phyloP scores from a whole-genome alignment of 2,329 filamentous ascomycete species.

The Colletotrichum sp. region DNA sequence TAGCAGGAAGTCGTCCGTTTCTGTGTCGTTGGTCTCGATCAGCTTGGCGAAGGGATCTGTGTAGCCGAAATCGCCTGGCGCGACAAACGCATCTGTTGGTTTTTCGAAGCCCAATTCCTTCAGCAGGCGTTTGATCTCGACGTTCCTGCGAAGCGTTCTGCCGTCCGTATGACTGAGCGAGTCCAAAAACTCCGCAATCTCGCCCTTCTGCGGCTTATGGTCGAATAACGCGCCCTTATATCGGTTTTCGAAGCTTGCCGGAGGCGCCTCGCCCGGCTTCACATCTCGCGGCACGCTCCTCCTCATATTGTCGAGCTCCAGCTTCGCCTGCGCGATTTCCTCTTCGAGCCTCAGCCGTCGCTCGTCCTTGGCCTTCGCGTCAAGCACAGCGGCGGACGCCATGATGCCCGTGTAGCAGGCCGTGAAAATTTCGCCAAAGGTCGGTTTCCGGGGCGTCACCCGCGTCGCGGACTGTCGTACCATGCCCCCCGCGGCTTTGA shows the following conservation, averaged over 20 bases:
- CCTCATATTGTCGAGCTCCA: slow-evolving; percentile 47
- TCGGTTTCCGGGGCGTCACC: slow-evolving; percentile 53
- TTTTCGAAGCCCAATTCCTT: neutral
- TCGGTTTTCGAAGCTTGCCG: slow-evolving; percentile 25
- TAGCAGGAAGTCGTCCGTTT: neutral
- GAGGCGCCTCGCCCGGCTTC: slow-evolving; percentile 23
- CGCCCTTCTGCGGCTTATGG: neutral
- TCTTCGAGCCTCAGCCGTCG: slow-evolving; percentile 65
- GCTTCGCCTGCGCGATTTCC: slow-evolving; percentile 60
- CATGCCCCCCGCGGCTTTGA: slow-evolving; percentile 52
- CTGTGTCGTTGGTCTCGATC: slow-evolving; percentile 21
- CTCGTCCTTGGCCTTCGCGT: slow-evolving; percentile 63
- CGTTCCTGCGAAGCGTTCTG: neutral
- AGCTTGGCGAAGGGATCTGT: slow-evolving; percentile 31
- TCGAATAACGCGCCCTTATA: neutral
- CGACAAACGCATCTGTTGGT: neutral
- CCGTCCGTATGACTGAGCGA: neutral
- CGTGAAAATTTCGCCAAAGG: slow-evolving; percentile 62
- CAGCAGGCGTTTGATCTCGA: neutral
- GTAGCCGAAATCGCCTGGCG: neutral
- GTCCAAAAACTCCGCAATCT: slow-evolving; percentile 8
- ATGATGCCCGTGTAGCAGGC: slow-evolving; percentile 73
- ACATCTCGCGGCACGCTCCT: slow-evolving; percentile 27
- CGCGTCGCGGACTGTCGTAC: slow-evolving; percentile 56
- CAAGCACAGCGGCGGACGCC: slow-evolving; percentile 67